Conservation (phyloP, 306 rosid genomes). For the Medicago ruthenica region DNA sequence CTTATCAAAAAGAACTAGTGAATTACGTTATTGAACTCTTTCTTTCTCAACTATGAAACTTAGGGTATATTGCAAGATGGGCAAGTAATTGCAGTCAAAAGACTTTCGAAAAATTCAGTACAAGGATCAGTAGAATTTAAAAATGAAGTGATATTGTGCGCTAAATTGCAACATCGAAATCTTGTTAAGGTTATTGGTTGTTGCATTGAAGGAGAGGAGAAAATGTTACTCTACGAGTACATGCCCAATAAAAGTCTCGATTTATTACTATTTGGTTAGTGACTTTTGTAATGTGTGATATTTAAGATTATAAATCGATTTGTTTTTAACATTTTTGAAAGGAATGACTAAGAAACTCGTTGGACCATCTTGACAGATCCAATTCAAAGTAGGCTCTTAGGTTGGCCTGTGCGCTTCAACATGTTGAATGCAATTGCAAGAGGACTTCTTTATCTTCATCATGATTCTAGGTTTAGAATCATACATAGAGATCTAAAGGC, state of each 20-base stretch:
- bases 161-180: slow-evolving; percentile 1
- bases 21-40: too few species aligned
- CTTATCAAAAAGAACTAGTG: not conserved
- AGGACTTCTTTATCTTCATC: slow-evolving; percentile 32
- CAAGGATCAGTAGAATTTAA: not conserved
- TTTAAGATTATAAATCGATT: not conserved
- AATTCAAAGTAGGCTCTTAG: not conserved
- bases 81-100: not conserved
- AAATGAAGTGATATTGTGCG: not conserved
- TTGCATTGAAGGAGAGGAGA: not conserved
- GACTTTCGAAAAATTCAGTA: not conserved
- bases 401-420: not conserved
- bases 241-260: not conserved
- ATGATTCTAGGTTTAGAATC: slow-evolving; percentile 12
- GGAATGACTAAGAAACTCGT: not conserved
- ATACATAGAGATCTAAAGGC: slow-evolving; percentile 3
- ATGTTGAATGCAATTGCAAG: slow-evolving; percentile 6
- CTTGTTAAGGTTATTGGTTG: slow-evolving; percentile 11
- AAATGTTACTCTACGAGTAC: not conserved
- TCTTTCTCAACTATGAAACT: not conserved
- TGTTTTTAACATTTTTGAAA: not conserved
- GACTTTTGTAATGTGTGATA: not conserved
- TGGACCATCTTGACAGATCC: not conserved
- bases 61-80: not conserved
- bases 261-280: slow-evolving; percentile 19